Evolutionary conservation across 202 grass and related monocot genomes (phyloP).

Genomic region (Bolboschoenoplectus hybrid): DNA sequence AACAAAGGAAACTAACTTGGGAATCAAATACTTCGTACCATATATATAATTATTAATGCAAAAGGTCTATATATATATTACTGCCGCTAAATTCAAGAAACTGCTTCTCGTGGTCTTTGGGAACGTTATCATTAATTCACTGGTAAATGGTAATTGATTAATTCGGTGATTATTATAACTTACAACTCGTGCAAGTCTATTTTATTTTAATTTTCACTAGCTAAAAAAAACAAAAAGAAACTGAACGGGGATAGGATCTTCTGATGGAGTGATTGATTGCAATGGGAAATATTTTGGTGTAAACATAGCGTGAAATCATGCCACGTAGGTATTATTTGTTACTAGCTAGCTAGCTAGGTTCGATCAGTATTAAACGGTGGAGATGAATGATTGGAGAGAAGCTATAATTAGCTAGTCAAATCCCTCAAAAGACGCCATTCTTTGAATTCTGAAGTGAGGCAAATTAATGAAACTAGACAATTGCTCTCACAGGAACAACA

Average conservation of each 20-base stretch:
- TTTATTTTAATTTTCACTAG: no score
- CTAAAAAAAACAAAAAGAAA: no score
- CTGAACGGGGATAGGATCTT: no score
- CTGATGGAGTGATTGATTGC: not conserved
- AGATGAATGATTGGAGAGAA: not conserved
- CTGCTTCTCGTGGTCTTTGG: not conserved
- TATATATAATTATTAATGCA: not conserved
- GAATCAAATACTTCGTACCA: not conserved
- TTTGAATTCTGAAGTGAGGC: no score
- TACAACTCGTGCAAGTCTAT: no score
- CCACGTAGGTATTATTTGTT: not conserved
- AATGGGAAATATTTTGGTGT: not conserved
- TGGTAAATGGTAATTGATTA: not conserved
- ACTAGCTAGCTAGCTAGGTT: not conserved
- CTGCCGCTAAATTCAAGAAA: no score
- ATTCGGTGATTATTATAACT: not conserved
- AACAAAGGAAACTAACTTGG: not conserved
- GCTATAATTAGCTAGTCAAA: not conserved
- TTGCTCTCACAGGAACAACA: not conserved
- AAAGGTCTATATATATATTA: no score
- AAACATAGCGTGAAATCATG: not conserved
- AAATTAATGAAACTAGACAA: not conserved
- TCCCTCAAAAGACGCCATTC: not conserved
- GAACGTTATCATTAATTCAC: not conserved
- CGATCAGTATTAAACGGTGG: not conserved